Evolutionary conservation across 139 green algal genomes (phyloP).

Genomic region (Tetradesmus obliquus): DNA sequence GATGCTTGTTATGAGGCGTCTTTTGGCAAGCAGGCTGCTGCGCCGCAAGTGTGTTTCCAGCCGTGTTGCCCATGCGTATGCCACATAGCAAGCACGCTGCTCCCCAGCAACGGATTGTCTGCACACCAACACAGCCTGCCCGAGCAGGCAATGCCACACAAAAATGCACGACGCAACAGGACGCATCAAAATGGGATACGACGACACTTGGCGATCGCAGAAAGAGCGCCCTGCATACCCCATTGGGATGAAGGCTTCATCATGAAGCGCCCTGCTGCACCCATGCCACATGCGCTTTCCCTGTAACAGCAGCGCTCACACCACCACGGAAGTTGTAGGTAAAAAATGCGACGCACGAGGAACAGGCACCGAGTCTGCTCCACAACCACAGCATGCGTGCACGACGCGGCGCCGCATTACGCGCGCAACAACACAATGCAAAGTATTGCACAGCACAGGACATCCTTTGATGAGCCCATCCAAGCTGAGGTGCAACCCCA

Average conservation of each 20-base stretch:
- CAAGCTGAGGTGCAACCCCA: too few relatives aligned
- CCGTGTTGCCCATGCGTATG: background rate
- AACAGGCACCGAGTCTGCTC: too few relatives aligned
- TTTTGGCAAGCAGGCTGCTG: background rate
- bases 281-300: background rate
- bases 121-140: background rate
- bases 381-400: too few relatives aligned
- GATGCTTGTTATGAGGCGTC: background rate
- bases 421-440: too few relatives aligned
- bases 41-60: background rate
- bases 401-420: too few relatives aligned
- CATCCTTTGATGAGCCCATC: too few relatives aligned
- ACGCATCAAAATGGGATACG: background rate
- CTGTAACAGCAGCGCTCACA: too few relatives aligned
- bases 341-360: too few relatives aligned
- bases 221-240: background rate
- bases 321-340: too few relatives aligned
- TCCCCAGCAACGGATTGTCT: background rate
- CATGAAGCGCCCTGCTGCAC: background rate
- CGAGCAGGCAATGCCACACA: background rate
- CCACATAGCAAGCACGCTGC: background rate
- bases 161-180: background rate
- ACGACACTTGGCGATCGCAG: background rate
- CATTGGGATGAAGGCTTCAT: background rate
- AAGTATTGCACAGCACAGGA: too few relatives aligned